These are phyloP conservation scores for Micractinium sp. DNA, from an alignment of 139 green algal genomes.

Conservation along the genomic window DNA sequence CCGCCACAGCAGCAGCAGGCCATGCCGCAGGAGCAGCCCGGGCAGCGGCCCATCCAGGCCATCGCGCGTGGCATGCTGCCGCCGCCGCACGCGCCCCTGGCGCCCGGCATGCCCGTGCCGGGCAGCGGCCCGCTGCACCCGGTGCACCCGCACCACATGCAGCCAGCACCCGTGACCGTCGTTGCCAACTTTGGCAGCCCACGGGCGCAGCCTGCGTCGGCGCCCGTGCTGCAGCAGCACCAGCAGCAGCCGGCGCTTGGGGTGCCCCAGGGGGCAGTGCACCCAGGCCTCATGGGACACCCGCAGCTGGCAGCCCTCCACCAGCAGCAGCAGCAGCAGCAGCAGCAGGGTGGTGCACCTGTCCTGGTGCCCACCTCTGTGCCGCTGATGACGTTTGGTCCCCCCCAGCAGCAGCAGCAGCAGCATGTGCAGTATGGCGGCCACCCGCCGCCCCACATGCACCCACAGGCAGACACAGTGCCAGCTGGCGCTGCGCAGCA, in stretches of 20 bases:
- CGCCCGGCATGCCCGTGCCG: conserved; percentile 4
- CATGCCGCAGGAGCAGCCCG: not conserved
- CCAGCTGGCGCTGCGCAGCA: not conserved
- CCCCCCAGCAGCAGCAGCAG: not conserved
- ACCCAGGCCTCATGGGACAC: not conserved
- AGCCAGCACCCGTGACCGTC: not conserved
- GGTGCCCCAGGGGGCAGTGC: not conserved
- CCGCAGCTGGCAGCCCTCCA: not conserved
- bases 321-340: conserved; percentile 5
- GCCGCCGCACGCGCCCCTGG: not conserved
- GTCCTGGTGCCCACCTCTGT: not conserved
- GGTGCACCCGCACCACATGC: not conserved
- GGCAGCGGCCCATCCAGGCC: not conserved
- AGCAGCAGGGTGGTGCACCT: not conserved
- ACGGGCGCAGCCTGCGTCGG: too few species aligned
- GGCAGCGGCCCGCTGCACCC: not conserved
- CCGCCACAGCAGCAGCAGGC: not conserved
- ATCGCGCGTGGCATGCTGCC: not conserved
- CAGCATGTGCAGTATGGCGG: not conserved
- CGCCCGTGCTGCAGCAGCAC: not conserved
- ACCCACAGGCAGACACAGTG: not conserved
- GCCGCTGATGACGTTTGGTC: conserved; percentile 40
- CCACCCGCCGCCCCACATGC: not conserved
- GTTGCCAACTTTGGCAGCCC: not conserved
- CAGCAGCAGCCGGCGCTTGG: not conserved